These are phyloP conservation scores for Parastagonospora avenae DNA, from an alignment of 2,329 filamentous ascomycete genomes.

Conservation along the genomic window DNA sequence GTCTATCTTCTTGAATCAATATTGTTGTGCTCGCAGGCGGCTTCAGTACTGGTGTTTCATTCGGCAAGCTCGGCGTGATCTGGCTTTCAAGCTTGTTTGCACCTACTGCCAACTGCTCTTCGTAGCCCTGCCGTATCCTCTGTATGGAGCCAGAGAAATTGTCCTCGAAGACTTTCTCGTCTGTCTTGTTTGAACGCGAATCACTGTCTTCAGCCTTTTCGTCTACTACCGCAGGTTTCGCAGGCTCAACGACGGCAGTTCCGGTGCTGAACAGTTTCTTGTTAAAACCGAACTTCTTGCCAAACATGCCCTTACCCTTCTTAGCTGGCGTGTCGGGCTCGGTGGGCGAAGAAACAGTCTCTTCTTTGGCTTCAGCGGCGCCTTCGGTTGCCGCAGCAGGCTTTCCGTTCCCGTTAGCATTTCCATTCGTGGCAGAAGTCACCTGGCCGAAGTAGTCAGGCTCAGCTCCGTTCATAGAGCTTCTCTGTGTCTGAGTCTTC, in stretches of 20 bases:
- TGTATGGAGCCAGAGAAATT: slow-evolving; percentile 75
- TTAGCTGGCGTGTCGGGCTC: slow-evolving; percentile 47
- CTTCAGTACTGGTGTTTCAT: slow-evolving; percentile 77
- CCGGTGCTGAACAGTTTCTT: slow-evolving; percentile 79
- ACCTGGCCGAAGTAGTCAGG: slow-evolving; percentile 73
- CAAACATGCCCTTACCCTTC: slow-evolving; percentile 70
- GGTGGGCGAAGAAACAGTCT: slow-evolving; percentile 49
- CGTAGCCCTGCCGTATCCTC: slow-evolving; percentile 74
- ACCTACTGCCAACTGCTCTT: slow-evolving; percentile 65
- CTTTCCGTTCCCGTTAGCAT: slow-evolving; percentile 31
- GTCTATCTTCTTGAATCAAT: slow-evolving; percentile 68
- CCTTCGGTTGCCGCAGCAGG: slow-evolving; percentile 29
- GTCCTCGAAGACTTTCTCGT: slow-evolving; percentile 76
- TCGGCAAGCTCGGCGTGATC: slow-evolving; percentile 71
- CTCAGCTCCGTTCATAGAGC: slow-evolving; percentile 52
- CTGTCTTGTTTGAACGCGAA: slow-evolving; percentile 59
- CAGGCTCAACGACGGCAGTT: slow-evolving; percentile 62
- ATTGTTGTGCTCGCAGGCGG: slow-evolving; percentile 68
- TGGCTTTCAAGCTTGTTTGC: slow-evolving; percentile 61
- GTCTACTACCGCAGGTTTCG: slow-evolving; percentile 75
- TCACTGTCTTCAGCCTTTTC: slow-evolving; percentile 73
- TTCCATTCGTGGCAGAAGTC: slow-evolving; percentile 25
- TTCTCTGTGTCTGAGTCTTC: slow-evolving; percentile 61
- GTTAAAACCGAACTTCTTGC: slow-evolving; percentile 83
- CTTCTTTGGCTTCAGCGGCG: slow-evolving; percentile 34